Evolutionary conservation across 805 yeast genomes (phyloP), one percentile per base, ranked within the genome.

Genomic region (Barnettozyma sucrosica): DNA sequence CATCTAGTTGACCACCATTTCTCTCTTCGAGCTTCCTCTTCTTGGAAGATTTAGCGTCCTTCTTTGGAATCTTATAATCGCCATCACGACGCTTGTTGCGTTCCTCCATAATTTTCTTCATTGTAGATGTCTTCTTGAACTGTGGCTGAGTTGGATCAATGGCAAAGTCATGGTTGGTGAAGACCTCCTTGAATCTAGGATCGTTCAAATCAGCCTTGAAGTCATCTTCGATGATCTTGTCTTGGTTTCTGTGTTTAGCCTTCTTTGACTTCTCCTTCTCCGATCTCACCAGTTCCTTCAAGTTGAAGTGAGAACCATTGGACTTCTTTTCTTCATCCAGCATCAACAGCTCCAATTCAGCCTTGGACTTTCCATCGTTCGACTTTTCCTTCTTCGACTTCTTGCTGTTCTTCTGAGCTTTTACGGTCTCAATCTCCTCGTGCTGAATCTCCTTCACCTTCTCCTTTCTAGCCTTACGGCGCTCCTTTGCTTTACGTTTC

Each of bases 81-180:
- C 45, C 55, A 40, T 59, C 60, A 34, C 67, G 62, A 59, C 82
- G 75, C 62, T 80, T 79, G 37, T 77, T 74, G 55, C 96, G 77
- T 66, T 89, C 96, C 40, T 79, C 74, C 69, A 93, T 67, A 48
- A 93, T 77, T 64, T 83, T 75, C 62, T 83, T 82, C 96, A 92
- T 90, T 23, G 93, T 89, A 16, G 79, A 70, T 1, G 98, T 90
- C 66, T 83, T 80, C 69, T 86, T 89, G 73, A 79, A 92, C 63
- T 88, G 96, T n/a, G 95, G 85, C 60, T 76, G 81, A 19, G 95
- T 83, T 20, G 97, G 95, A 66, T 95, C 99, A 62, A 95, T 89
- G 11, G 97, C 97, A 67, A 80, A 93, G 52, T 85, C 93, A 53
- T 87, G 96, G 52, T 80, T 83, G 58, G 89, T 89, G 61, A 83